phyloP scores from a whole-genome alignment of 2,329 filamentous ascomycete species.

The Aplosporella prunicola region DNA sequence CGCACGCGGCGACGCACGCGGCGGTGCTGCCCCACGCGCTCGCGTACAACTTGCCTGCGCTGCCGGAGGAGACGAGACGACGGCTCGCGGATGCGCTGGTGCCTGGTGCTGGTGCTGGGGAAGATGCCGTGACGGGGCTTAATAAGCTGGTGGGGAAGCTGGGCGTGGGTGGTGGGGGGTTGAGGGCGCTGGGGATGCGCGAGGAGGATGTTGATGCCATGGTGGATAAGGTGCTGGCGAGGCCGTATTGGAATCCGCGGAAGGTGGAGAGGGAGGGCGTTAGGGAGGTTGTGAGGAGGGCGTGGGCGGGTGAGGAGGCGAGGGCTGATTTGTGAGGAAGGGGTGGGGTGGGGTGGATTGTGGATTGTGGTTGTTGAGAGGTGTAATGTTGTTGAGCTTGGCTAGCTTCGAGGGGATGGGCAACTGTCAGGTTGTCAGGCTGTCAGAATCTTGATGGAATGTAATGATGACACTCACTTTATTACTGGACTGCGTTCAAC shows the following conservation, averaged over 20 bases:
- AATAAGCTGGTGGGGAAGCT: slow-evolving; percentile 28
- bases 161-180: slow-evolving; percentile 42
- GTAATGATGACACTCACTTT: too few relatives aligned
- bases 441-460: too few relatives aligned
- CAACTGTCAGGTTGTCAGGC: too few relatives aligned
- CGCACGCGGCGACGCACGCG: slow-evolving; percentile 57
- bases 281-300: slow-evolving; percentile 48
- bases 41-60: slow-evolving; percentile 50
- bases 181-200: slow-evolving; percentile 50
- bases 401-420: too few relatives aligned
- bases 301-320: slow-evolving; percentile 52
- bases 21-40: slow-evolving; percentile 54
- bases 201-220: slow-evolving; percentile 52
- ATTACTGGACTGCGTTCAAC: too few relatives aligned
- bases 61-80: slow-evolving; percentile 42
- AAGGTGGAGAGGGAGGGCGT: slow-evolving; percentile 43
- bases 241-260: slow-evolving; percentile 52
- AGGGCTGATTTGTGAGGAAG: slow-evolving; percentile 37
- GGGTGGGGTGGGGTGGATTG: not conserved
- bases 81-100: slow-evolving; percentile 44
- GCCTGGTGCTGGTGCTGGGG: slow-evolving; percentile 49
- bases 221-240: slow-evolving; percentile 48
- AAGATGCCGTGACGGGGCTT: slow-evolving; percentile 25
- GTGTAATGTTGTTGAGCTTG: too few relatives aligned
- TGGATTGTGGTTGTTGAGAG: too few relatives aligned